Base-by-base conservation (phyloP, 805 yeast genomes). In the Saccharomyces jurei region DNA sequence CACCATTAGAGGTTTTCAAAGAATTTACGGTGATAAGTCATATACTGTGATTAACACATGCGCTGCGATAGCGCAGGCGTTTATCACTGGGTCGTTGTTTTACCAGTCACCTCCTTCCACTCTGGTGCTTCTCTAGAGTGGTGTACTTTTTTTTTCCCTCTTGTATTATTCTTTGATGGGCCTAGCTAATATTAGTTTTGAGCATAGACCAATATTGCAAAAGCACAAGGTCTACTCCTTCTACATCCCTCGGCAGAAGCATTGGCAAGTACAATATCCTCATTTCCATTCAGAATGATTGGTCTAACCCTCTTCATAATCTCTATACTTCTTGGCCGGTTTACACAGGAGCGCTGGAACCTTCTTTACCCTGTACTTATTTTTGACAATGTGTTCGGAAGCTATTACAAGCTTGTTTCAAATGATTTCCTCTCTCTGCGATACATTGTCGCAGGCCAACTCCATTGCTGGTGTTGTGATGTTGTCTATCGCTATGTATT, bases 231-330 rank as follows among this genome's bases (percentile, higher is more conserved):
- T 79, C 53, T 87, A 84, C 62, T 82, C 89, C 0, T 76, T 87
- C 55, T 88, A 85, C 66, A 83, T 55, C 91, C 91, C 2, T 77
- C 90, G n/a, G 83, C 88, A 4, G 92, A 87, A 64, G 86, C 89
- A 1, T 60, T 87, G 1, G 84, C 89, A 0, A 74, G 81, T 5
- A 74, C 83, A 41, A 54, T 84, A 2, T 77, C 88, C 2, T 84
- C 81, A 49, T 68, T 87, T 58, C 91, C 94, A 6, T 75, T 81
- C 54, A 86, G 86, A 69, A 57, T 80, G 44, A 56, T 76, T 30
- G 74, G 78, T 30, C 63, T 76, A 30, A 63, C 80, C 25, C 60
- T 66, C 13, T 84, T 83, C 66, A 64, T 76, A 46, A 59, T 83
- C 46, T 25, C 63, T 79, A 25, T 84, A 83, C 66, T 87, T 86